Evolutionary conservation across 2,329 filamentous ascomycete genomes (phyloP).

Genomic region (Talaromyces sp.): DNA sequence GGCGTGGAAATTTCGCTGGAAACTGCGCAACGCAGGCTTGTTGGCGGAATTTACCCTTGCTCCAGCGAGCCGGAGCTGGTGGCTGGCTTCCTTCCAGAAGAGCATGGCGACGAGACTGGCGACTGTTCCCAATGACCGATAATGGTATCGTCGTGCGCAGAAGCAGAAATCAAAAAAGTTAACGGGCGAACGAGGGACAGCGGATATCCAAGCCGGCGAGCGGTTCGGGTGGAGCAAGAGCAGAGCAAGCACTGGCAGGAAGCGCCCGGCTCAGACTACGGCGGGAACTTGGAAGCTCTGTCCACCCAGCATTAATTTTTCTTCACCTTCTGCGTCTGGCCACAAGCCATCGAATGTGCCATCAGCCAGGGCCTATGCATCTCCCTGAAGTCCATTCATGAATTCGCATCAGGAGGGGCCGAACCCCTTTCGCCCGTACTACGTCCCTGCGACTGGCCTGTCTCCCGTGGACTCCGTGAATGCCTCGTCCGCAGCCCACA

Average conservation of each 20-base stretch:
- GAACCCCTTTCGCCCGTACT: conserved; percentile 58
- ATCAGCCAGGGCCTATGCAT: not conserved
- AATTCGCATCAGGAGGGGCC: conserved; percentile 24
- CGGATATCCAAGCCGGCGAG: not conserved
- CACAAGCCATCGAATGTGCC: not conserved
- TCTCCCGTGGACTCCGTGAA: conserved; percentile 39
- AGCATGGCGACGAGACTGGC: conserved; percentile 20
- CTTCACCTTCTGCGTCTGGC: not conserved
- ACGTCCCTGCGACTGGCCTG: conserved; percentile 60
- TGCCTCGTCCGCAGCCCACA: conserved; percentile 28
- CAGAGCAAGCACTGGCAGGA: not conserved
- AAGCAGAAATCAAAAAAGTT: not conserved
- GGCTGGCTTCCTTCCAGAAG: conserved; percentile 28
- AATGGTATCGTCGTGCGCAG: not conserved
- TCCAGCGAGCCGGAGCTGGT: conserved; percentile 43
- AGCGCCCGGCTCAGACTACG: not conserved
- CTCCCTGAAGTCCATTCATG: conserved; percentile 10
- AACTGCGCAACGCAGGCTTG: conserved; percentile 20
- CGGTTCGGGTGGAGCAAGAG: conserved; percentile 6
- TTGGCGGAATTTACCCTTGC: conserved; percentile 58
- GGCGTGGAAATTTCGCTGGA: conserved; percentile 23
- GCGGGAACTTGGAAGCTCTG: not conserved
- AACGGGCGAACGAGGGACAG: not conserved
- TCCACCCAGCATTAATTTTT: not conserved
- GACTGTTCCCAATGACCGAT: not conserved